Conservation (phyloP, 305 asterid species). For the Euphrasia arctica region DNA sequence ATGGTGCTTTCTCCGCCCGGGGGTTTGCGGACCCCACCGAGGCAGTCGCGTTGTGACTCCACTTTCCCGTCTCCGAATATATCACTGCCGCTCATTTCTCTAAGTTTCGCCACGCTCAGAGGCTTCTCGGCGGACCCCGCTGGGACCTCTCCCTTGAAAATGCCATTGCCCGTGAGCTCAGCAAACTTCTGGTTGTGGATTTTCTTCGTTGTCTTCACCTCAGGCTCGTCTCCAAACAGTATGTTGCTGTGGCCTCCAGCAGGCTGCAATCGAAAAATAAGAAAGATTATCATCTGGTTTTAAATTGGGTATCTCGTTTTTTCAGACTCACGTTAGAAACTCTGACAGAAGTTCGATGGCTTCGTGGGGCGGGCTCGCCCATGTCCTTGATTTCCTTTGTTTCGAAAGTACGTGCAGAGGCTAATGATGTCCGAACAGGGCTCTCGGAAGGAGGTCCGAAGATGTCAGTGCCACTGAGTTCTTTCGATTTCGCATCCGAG, state of each 20-base stretch:
- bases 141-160: slow-evolving; percentile 79
- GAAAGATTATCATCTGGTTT: too few relatives aligned
- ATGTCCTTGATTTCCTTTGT: slow-evolving; percentile 38
- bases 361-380: slow-evolving; percentile 71
- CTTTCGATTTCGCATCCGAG: slow-evolving; percentile 78
- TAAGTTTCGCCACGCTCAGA: slow-evolving; percentile 71
- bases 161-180: slow-evolving; percentile 74
- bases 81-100: slow-evolving; percentile 79
- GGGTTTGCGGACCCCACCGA: slow-evolving; percentile 86
- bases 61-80: slow-evolving; percentile 75
- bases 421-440: slow-evolving; percentile 50
- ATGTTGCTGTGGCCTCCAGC: slow-evolving; percentile 96
- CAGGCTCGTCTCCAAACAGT: slow-evolving; percentile 75
- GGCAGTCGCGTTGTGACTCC: slow-evolving; percentile 57
- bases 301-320: too few relatives aligned
- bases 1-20: slow-evolving; percentile 96
- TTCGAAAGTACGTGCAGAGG: slow-evolving; percentile 52
- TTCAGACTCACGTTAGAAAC: slow-evolving; percentile 77
- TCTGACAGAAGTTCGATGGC: slow-evolving; percentile 80
- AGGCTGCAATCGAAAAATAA: slow-evolving; percentile 45
- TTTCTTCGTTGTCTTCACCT: slow-evolving; percentile 48
- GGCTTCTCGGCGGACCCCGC: slow-evolving; percentile 79
- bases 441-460: slow-evolving; percentile 84
- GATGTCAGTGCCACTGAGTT: slow-evolving; percentile 84
- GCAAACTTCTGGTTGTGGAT: slow-evolving; percentile 81